Evolutionary conservation across 441 rosid genomes (phyloP), one percentile per base, ranked within the genome.

Genomic region (Pelargonium fulgidum): DNA sequence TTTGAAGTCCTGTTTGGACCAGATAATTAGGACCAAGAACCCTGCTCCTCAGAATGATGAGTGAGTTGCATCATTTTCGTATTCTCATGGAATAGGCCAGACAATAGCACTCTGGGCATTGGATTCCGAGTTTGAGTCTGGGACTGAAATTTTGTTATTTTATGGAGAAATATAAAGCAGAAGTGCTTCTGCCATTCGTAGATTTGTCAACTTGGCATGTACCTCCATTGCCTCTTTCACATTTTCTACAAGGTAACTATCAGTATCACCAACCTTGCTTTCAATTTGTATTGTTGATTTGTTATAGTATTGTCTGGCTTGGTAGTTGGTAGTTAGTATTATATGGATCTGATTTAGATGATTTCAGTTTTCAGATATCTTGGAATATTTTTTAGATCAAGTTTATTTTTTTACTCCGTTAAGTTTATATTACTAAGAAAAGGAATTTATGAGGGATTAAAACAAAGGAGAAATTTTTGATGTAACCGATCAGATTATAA

Each of bases 1-100:
- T 44, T 58, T 17, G 14, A 65, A 14, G 13, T 71, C 70, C 68
- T 67, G 12, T 72, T 69, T 80, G 80, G 81, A 76, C 74, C 88
- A 87, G 95, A 78, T 87, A 74, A 82, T 81, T 63, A 87, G 78
- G 83, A 84, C 65, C 29, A 85, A 82, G 82, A 74, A 69, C 70
- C 79, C 75, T 67, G 68, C 80, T 17, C 48, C 84, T 81, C 83
- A 48, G 75, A 82, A 71, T 72, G 78, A 81, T 75, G 88, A 84
- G 78, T 87, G 85, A 79, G 66, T 14, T 64, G 19, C 58, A 47
- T 44, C 71, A 9, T 68, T 66, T 71, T 74, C 70, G 48, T 19
- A 41, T 39, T 65, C 59, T 63, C 9, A 14, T 36, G 62, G 64
- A 29, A 71, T 67, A 64, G 44, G 78, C 69, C 69, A 64, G 42